Evolutionary conservation across 1,284 basidiomycete genomes (phyloP).

Genomic region (Phellopilus nigrolimitatus): DNA sequence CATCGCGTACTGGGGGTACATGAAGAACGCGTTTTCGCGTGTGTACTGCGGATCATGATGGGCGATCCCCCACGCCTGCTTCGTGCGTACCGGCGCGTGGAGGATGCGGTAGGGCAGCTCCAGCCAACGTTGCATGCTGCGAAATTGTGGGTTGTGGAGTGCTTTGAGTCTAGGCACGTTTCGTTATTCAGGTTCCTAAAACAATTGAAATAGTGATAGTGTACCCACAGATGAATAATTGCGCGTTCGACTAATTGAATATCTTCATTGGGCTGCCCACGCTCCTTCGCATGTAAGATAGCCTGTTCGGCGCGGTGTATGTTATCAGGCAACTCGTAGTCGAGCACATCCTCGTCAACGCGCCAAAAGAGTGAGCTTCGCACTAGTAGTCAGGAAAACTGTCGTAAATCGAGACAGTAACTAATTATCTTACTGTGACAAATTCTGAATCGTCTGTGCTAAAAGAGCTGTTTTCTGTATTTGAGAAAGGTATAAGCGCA

Average conservation of each 20-base stretch:
- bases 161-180: conserved; percentile 40
- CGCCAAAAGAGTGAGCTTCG: conserved; percentile 69
- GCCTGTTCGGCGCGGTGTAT: conserved; percentile 29
- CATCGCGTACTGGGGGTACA: conserved; percentile 55
- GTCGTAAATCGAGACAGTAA: conserved; percentile 27
- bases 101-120: conserved; percentile 58
- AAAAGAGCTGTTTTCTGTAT: conserved; percentile 47
- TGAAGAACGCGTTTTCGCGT: conserved; percentile 30
- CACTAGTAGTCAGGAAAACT: conserved; percentile 27
- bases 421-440: conserved; percentile 57
- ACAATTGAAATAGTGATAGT: conserved; percentile 23
- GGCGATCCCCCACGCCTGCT: conserved; percentile 53
- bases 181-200: conserved; percentile 8
- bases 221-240: conserved; percentile 50
- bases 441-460: conserved; percentile 52
- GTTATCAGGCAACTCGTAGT: conserved; percentile 42
- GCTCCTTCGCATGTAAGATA: conserved; percentile 37
- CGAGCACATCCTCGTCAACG: conserved; percentile 49
- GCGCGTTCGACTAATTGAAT: conserved; percentile 46
- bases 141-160: conserved; percentile 54
- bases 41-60: conserved; percentile 15
- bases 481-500: conserved; percentile 36
- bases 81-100: conserved; percentile 40
- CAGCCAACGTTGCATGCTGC: conserved; percentile 51
- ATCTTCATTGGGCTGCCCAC: conserved; percentile 42